These are phyloP conservation scores for Linnemannia schmuckeri DNA, from an alignment of 192 early-diverging fungal genomes.

Conservation along the genomic window DNA sequence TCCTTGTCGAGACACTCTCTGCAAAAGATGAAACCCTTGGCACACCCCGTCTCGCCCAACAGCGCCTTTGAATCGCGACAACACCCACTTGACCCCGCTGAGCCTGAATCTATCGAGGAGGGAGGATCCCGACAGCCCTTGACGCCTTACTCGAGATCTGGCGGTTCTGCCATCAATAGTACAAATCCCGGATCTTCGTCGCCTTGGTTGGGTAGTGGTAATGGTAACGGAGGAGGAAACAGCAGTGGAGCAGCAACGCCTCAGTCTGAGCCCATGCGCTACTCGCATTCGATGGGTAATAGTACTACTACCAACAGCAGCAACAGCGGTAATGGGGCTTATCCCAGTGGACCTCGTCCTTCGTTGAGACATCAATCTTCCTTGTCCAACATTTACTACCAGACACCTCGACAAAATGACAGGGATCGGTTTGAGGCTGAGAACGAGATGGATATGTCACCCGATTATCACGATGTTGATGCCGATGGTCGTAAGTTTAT, in stretches of 20 bases:
- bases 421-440: slow-evolving; percentile 30
- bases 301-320: background rate
- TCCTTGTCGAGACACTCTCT: background rate
- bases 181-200: background rate
- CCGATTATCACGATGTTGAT: slow-evolving; percentile 35
- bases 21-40: slow-evolving; percentile 12
- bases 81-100: slow-evolving; percentile 24
- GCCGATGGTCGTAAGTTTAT: slow-evolving; percentile 35
- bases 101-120: background rate
- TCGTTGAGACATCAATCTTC: slow-evolving; percentile 30
- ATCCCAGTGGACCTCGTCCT: slow-evolving; percentile 3
- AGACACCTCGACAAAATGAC: slow-evolving; percentile 30
- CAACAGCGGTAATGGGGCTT: background rate
- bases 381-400: slow-evolving; percentile 31
- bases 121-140: slow-evolving; percentile 10
- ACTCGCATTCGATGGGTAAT: slow-evolving; percentile 26
- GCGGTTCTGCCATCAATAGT: background rate
- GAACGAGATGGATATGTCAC: slow-evolving; percentile 25
- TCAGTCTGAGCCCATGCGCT: slow-evolving; percentile 29
- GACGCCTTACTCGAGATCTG: slow-evolving; percentile 25
- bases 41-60: slow-evolving; percentile 12
- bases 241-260: background rate
- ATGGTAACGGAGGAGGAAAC: background rate
- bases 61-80: slow-evolving; percentile 6
- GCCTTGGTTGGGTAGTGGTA: slow-evolving; percentile 19